Percentiles rank a stretch among this genome's conserved stretches.
phyloP scores from a whole-genome alignment of 176 grass and related monocot species.

The Paspalum notatum region DNA sequence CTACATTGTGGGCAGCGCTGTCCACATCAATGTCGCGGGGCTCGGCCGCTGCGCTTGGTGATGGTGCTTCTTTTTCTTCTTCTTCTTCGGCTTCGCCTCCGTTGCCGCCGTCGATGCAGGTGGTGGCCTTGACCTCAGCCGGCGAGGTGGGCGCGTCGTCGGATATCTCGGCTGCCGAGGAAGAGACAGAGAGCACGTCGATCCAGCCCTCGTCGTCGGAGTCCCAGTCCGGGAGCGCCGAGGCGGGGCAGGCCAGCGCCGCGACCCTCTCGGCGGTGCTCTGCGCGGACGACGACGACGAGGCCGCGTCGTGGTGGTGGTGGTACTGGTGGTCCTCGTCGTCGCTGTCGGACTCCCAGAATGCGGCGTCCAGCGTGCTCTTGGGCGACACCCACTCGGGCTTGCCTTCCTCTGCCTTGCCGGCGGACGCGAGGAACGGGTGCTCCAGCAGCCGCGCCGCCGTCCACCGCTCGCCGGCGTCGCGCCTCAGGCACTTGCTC shows the following conservation, averaged over 20 bases:
- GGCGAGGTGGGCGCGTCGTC: not conserved
- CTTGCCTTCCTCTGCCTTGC: not conserved
- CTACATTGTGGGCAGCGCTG: not conserved
- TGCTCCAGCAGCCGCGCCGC: conserved; percentile 59
- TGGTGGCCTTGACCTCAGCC: not conserved
- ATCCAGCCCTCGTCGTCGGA: conserved; percentile 49
- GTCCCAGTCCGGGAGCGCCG: conserved; percentile 42
- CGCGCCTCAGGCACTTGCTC: conserved; percentile 48
- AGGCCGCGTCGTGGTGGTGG: not conserved
- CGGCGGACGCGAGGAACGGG: conserved; percentile 45
- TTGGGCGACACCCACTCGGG: conserved; percentile 65
- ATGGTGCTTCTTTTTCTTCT: too few species aligned
- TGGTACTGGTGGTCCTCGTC: conserved; percentile 42
- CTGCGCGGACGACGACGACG: not conserved
- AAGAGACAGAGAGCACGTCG: conserved; percentile 19
- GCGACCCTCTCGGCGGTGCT: conserved; percentile 35
- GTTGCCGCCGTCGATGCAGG: not conserved
- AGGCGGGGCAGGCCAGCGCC: conserved; percentile 24
- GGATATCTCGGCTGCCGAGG: not conserved
- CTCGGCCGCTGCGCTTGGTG: not conserved
- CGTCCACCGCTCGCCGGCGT: conserved; percentile 45
- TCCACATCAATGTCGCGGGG: not conserved
- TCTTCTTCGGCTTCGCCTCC: not conserved
- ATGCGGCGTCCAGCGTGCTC: conserved; percentile 64
- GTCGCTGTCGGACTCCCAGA: conserved; percentile 56